Percentiles rank a stretch among this genome's conserved stretches.
Evolutionary conservation across 495 filamentous ascomycete genomes (phyloP).

Genomic region (Penicillium pulvis): DNA sequence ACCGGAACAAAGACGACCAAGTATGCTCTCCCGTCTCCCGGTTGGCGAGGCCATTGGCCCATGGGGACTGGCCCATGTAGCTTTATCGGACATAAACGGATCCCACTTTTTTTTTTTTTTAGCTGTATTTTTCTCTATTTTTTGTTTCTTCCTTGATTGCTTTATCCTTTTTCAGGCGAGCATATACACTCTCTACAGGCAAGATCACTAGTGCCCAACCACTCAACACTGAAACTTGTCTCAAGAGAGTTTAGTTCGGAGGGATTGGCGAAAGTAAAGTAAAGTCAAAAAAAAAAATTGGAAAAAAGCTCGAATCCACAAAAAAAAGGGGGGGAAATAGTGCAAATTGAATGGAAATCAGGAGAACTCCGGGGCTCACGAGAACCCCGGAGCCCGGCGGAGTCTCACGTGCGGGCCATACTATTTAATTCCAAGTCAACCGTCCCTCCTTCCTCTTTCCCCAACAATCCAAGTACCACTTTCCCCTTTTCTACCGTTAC

Average conservation of each 20-base stretch:
- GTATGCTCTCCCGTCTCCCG: not conserved
- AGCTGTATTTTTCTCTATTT: not conserved
- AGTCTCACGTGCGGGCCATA: constrained; percentile 16
- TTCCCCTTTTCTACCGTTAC: constrained; percentile 15
- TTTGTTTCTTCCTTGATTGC: not conserved
- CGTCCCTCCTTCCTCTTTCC: constrained; percentile 4
- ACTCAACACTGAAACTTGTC: constrained; percentile 14
- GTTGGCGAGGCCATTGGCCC: not conserved
- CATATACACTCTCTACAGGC: not conserved
- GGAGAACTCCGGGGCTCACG: not conserved
- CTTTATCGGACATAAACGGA: constrained; percentile 3
- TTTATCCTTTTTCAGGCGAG: not conserved
- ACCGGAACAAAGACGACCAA: not conserved
- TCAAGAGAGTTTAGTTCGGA: constrained; percentile 2
- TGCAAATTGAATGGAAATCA: not conserved
- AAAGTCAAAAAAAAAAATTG: not conserved
- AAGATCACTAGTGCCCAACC: constrained; percentile 50
- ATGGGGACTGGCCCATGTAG: not conserved
- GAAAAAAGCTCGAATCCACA: not conserved
- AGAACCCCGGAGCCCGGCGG: constrained; percentile 19
- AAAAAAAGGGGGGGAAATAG: constrained; percentile 4
- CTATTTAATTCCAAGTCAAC: constrained; percentile 13
- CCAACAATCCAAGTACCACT: constrained; percentile 17
- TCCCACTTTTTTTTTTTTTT: not conserved
- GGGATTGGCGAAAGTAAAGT: not conserved